Evolutionary conservation across 805 yeast genomes (phyloP).

Genomic region (Metschnikowia bowlesiae): DNA sequence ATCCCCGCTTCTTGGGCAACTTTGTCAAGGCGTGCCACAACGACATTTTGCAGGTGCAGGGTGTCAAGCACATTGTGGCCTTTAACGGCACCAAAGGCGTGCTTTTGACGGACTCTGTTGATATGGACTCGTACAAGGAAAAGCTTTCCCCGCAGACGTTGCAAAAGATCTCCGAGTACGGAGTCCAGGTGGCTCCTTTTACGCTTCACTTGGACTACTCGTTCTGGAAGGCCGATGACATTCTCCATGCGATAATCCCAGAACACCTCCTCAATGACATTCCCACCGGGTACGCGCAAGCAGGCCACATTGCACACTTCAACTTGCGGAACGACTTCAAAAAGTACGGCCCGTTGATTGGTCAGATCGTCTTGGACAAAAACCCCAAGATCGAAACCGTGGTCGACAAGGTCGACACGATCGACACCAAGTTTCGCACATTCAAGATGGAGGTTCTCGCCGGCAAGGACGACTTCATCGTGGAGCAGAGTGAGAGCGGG

Average conservation of each 20-base stretch:
- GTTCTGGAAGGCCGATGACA: conserved; percentile 89
- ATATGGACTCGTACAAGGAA: conserved; percentile 31
- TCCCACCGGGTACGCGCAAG: conserved; percentile 88
- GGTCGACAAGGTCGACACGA: conserved; percentile 84
- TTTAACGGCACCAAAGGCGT: conserved; percentile 47
- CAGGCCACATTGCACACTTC: conserved; percentile 94
- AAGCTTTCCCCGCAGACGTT: conserved; percentile 41
- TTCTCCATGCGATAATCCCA: conserved; percentile 74
- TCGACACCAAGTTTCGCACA: conserved; percentile 84
- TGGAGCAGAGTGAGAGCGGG: conserved; percentile 82
- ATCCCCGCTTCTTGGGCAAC: conserved; percentile 55
- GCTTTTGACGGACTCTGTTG: conserved; percentile 52
- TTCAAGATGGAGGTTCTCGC: conserved; percentile 93
- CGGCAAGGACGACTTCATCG: conserved; percentile 70
- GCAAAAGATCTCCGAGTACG: conserved; percentile 43
- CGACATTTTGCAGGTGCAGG: conserved; percentile 67
- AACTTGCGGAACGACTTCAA: conserved; percentile 80
- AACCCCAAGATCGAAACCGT: conserved; percentile 79
- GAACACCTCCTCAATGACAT: conserved; percentile 60
- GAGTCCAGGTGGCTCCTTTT: conserved; percentile 49
- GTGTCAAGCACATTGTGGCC: conserved; percentile 62
- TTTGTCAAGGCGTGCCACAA: conserved; percentile 55
- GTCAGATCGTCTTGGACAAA: conserved; percentile 86
- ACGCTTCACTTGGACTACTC: conserved; percentile 58
- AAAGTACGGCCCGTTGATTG: conserved; percentile 76